Evolutionary conservation across 2,329 filamentous ascomycete species (phyloP), one percentile per base, ranked within the genome.

Genomic region (Penicillium sp.): DNA sequence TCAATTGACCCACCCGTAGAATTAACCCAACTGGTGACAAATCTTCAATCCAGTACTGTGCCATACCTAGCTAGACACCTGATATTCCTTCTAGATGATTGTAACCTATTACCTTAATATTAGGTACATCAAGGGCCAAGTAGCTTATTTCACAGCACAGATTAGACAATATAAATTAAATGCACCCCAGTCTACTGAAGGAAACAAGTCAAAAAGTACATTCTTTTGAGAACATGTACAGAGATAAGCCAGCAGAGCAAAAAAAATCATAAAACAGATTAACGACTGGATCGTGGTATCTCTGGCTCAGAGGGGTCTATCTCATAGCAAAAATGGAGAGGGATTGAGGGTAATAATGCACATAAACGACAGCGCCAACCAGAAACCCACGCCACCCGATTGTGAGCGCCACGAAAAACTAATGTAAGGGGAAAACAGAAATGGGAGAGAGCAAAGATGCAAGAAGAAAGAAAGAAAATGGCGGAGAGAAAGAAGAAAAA

Each of bases 281-380:
- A 62, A 70, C 58, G 67, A 68, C 65, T 70, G 69, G 63, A 71
- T 69, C 67, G 67, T 74, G 71, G 71, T 74, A 74, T 75, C 72
- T 70, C 69, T 72, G 67, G 70, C 71, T 70, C 65, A 69, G 70
- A 66, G 63, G 69, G 62, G 63, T 75, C 71, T 74, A 73, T 73
- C 65, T 71, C 66, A 65, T 61, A 67, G 68, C 64, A 66, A 68
- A 64, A 69, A 59, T 53, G 55, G 62, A 54, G 68, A 57, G 53
- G 56, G 62, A 54, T 62, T 62, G 62, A 63, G 55, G 61, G 67
- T 58, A 61, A 68, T 40, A 40, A 58, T 60, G 63, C 67, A 69
- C 66, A 69, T 63, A 69, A 70, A 67, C 58, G 61, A 69, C 55
- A 69, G 70, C 70, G 69, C 71, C 71, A 64, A 69, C 67, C 67